These are phyloP conservation scores for Trichophyton simii DNA, from an alignment of 2,329 filamentous ascomycete species.

Conservation along the genomic window DNA sequence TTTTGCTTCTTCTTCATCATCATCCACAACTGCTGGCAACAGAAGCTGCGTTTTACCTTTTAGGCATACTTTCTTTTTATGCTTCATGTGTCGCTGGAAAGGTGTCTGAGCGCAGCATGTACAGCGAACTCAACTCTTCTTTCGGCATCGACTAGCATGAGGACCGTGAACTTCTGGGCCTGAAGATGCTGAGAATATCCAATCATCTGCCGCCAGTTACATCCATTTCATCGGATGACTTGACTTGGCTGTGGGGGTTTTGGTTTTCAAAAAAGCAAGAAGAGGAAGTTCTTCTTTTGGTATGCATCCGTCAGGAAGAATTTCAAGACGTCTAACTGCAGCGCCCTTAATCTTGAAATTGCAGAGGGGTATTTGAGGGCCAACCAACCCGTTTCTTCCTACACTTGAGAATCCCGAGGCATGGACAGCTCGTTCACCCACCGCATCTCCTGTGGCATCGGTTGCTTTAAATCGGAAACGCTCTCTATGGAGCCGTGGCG, in stretches of 20 bases:
- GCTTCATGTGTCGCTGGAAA: neutral
- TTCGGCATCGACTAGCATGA: neutral
- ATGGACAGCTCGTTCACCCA: neutral
- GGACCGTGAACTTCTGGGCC: slow-evolving; percentile 1
- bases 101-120: neutral
- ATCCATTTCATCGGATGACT: neutral
- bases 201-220: neutral
- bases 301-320: neutral
- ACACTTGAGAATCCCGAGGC: neutral
- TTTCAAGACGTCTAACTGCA: neutral
- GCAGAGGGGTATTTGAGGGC: neutral
- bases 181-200: neutral
- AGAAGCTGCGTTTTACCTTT: neutral
- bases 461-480: neutral
- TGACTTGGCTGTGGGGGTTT: neutral
- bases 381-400: neutral
- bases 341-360: neutral
- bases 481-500: neutral
- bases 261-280: neutral
- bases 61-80: neutral
- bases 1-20: neutral
- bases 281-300: neutral
- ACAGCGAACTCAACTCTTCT: neutral
- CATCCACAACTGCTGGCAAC: too few species aligned
- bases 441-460: neutral